Evolutionary conservation across 768 basidiomycete species (phyloP).

Genomic region (Brasilioporus rufonigricans): DNA sequence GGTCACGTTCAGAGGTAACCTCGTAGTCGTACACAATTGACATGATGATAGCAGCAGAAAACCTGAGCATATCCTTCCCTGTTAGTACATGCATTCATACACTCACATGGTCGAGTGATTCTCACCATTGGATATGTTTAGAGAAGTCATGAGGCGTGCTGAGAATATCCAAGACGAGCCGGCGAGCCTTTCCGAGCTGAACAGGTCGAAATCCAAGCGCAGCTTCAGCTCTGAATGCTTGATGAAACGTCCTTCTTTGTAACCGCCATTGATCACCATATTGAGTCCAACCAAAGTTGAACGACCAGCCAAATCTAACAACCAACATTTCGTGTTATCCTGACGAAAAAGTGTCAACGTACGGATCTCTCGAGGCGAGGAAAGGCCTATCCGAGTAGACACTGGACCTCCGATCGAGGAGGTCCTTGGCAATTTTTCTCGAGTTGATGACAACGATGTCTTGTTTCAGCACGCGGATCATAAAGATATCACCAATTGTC

Average conservation of each 20-base stretch:
- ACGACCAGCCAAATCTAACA: constrained; percentile 22
- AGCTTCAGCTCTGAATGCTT: constrained; percentile 21
- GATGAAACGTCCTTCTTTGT: constrained; percentile 23
- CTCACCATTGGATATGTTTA: constrained; percentile 8
- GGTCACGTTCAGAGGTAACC: neutral
- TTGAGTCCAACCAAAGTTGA: constrained; percentile 12
- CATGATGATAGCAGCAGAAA: constrained; percentile 36
- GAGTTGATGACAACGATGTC: constrained; percentile 27
- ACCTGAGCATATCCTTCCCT: constrained; percentile 14
- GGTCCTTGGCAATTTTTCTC: constrained; percentile 24
- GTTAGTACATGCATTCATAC: neutral
- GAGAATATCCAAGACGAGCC: constrained; percentile 18
- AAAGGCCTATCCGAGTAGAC: constrained; percentile 29
- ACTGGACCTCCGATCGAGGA: constrained; percentile 25
- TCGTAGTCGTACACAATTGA: constrained; percentile 39
- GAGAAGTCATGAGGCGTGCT: neutral
- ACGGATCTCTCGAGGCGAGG: constrained; percentile 19
- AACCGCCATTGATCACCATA: constrained; percentile 25
- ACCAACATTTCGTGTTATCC: neutral
- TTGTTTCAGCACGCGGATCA: constrained; percentile 18
- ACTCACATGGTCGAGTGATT: neutral
- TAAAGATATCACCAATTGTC: constrained; percentile 17
- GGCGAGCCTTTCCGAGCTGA: constrained; percentile 18
- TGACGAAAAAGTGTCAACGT: neutral
- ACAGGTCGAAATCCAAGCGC: constrained; percentile 8